phyloP scores from a whole-genome alignment of 2,329 filamentous ascomycete species.

The Trematosphaeria pertusa region DNA sequence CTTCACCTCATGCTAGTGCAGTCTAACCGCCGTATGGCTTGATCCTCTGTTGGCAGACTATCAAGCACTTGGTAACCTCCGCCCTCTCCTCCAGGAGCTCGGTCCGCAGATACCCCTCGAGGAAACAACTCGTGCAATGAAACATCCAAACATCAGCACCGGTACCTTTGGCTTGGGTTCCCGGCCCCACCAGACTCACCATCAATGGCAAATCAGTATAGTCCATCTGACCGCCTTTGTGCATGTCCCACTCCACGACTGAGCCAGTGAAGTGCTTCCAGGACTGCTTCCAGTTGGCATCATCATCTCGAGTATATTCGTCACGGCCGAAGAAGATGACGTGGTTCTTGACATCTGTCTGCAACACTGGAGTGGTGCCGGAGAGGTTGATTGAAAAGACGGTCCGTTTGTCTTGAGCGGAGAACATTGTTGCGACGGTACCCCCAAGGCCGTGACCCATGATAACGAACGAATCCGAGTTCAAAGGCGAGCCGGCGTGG shows the following conservation, averaged over 20 bases:
- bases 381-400: constrained; percentile 32
- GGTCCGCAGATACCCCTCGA: constrained; percentile 8
- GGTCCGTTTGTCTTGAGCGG: constrained; percentile 13
- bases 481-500: constrained; percentile 3
- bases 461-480: constrained; percentile 17
- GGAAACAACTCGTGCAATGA: constrained; percentile 8
- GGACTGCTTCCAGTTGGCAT: constrained; percentile 83
- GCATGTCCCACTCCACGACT: constrained; percentile 31
- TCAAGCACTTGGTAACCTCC: neutral
- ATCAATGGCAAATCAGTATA: constrained; percentile 31
- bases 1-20: no score
- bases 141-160: constrained; percentile 6
- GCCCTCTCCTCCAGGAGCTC: neutral
- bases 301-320: constrained; percentile 95
- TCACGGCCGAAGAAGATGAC: constrained; percentile 49
- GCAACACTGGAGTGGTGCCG: constrained; percentile 24
- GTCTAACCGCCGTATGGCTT: no score
- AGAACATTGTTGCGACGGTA: constrained; percentile 27
- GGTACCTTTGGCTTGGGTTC: constrained; percentile 4
- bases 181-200: constrained; percentile 14
- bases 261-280: constrained; percentile 26
- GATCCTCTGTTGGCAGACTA: no score
- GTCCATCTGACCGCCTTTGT: constrained; percentile 27
- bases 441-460: constrained; percentile 42
- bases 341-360: constrained; percentile 7